Evolutionary conservation across 306 rosid species (phyloP).

Genomic region (Trifolium subterraneum): DNA sequence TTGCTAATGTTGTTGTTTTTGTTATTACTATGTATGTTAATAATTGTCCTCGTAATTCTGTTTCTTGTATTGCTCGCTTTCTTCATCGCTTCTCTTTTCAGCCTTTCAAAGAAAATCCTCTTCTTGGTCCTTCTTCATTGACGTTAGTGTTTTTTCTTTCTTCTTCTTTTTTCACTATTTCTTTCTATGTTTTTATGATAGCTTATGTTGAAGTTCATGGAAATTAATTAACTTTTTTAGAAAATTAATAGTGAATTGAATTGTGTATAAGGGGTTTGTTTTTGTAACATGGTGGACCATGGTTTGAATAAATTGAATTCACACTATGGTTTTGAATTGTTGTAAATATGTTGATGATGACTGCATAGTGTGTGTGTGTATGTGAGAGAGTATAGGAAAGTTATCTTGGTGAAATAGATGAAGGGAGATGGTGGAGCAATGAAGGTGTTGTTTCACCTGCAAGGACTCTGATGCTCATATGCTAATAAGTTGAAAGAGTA

Average conservation of each 20-base stretch:
- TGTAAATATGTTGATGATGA: not conserved
- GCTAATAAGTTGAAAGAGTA: not conserved
- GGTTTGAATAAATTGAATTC: not conserved
- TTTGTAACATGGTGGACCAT: not conserved
- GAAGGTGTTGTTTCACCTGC: not conserved
- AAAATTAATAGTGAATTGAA: not conserved
- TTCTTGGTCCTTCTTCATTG: constrained; percentile 85
- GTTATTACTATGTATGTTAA: constrained; percentile 85
- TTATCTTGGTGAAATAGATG: not conserved
- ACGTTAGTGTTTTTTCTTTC: constrained; percentile 58
- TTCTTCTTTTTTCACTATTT: not conserved
- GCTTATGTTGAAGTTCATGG: not conserved
- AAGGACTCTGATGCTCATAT: not conserved
- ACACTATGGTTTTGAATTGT: not conserved
- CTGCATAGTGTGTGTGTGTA: not conserved
- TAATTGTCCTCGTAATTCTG: constrained; percentile 81
- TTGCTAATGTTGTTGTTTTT: constrained; percentile 65
- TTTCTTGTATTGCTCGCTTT: constrained; percentile 74
- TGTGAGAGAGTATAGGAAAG: not conserved
- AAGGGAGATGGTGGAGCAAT: not conserved
- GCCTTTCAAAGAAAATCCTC: constrained; percentile 90
- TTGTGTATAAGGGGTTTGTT: not conserved
- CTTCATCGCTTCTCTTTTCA: constrained; percentile 87
- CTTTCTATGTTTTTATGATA: not conserved
- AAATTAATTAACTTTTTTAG: not conserved